Evolutionary conservation across 306 rosid genomes (phyloP).

Genomic region (Sindora glabra): DNA sequence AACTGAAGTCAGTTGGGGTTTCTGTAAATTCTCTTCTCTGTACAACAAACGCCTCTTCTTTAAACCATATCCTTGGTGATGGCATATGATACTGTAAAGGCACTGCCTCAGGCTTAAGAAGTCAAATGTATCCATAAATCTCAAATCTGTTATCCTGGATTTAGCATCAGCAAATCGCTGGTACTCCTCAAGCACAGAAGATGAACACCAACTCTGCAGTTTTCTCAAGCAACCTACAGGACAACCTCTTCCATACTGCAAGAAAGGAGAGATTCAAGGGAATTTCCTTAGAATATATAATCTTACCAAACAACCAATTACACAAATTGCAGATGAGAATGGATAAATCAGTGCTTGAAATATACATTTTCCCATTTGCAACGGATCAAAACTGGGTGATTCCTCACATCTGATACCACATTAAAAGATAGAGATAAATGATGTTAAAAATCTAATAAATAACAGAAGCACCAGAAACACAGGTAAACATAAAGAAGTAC

Average conservation of each 20-base stretch:
- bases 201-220: conserved; percentile 88
- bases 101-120: conserved; percentile 57
- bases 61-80: conserved; percentile 80
- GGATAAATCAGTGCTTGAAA: not conserved
- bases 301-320: not conserved
- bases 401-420: conserved; percentile 42
- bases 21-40: conserved; percentile 61
- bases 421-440: not conserved
- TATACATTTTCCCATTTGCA: conserved; percentile 65
- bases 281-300: not conserved
- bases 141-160: conserved; percentile 58
- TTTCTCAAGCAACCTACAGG: conserved; percentile 90
- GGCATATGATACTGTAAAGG: conserved; percentile 85
- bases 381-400: conserved; percentile 60
- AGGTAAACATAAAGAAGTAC: not conserved
- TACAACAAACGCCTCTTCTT: conserved; percentile 72
- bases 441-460: not conserved
- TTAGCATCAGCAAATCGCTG: conserved; percentile 66
- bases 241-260: conserved; percentile 91
- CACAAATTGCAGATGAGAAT: not conserved
- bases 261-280: not conserved
- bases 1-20: conserved; percentile 49
- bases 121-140: conserved; percentile 66
- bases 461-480: not conserved
- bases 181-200: conserved; percentile 84